Evolutionary conservation across 1,284 basidiomycete genomes (phyloP), one percentile per base, ranked within the genome.

Genomic region (Anthracocystis panici-leucophaei): DNA sequence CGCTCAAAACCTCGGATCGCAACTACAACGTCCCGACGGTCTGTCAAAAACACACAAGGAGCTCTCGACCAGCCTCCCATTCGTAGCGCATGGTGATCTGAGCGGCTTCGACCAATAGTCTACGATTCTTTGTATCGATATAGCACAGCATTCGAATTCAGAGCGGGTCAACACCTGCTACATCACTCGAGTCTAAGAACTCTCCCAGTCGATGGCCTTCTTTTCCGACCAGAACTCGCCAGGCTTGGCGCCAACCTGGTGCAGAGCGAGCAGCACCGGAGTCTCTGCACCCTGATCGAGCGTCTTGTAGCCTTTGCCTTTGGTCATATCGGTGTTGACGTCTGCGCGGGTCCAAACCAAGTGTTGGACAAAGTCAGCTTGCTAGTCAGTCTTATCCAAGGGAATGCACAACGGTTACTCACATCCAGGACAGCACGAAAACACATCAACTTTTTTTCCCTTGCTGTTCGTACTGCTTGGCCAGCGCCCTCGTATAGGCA

Each of bases 361-460:
- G 46, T 35, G 20, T 5, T 11, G 14, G 14, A 14, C 35, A n/a
- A 14, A 23, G 9, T 48, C 27, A 48, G 46, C 46, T n/a, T 29
- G 25, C 46, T 14, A 25, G 7, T 5, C 46, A 29, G 29, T 25
- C 4, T 27, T 12, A 9, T 4, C n/a, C n/a, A 5, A 5, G 11
- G 27, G 9, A 48, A n/a, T 16, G 46, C 16, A 10, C 46, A 10
- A 16, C 10, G n/a, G 31, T 41, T 46, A 62, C 65, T 68, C n/a
- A 64, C 78, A 84, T 21, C 82, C 81, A 9, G 83, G 82, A 52
- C 83, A 84, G 69, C 78, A 81, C 3, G 74, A 64, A 23, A 83
- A 75, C 50, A 84, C 73, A 23, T 64, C 46, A 2, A 78, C 68
- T 4, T 62, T 65, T 54, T 54, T 69, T 58, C 40, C 70, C 67